Conservation (phyloP, 768 basidiomycete species). For the Asterophora parasitica region DNA sequence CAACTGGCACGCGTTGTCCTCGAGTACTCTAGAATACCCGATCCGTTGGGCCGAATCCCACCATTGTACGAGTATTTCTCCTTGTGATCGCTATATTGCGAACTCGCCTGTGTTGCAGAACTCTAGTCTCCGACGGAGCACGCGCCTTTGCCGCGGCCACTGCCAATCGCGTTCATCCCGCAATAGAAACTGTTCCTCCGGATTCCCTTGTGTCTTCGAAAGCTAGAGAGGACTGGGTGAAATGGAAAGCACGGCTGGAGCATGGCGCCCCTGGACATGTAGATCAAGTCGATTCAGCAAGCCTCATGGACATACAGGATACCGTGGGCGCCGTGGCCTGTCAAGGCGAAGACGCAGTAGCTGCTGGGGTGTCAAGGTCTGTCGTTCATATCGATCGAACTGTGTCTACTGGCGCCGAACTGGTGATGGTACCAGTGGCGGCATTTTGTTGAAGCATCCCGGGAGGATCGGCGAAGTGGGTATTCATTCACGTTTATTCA, state of each 20-base stretch:
- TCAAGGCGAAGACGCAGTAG: constrained; percentile 38
- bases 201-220: constrained; percentile 45
- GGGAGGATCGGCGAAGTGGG: constrained; percentile 74
- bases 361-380: constrained; percentile 76
- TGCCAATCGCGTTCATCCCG: constrained; percentile 9
- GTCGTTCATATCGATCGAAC: not conserved
- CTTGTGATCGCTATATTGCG: not conserved
- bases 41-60: constrained; percentile 60
- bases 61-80: constrained; percentile 46
- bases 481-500: not conserved
- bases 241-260: constrained; percentile 51
- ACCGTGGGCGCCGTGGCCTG: constrained; percentile 78
- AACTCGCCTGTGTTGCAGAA: constrained; percentile 29
- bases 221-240: constrained; percentile 51
- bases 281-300: not conserved
- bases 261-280: not conserved
- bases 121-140: constrained; percentile 61
- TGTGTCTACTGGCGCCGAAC: not conserved
- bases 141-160: constrained; percentile 40
- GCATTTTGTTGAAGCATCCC: constrained; percentile 68
- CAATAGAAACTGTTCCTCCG: constrained; percentile 32
- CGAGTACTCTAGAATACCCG: constrained; percentile 40
- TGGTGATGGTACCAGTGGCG: constrained; percentile 48
- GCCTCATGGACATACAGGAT: constrained; percentile 51
- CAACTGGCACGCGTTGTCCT: constrained; percentile 53